These are phyloP conservation scores for Amphibolis antarctica DNA, from an alignment of 106 monocot genomes.

Conservation along the genomic window DNA sequence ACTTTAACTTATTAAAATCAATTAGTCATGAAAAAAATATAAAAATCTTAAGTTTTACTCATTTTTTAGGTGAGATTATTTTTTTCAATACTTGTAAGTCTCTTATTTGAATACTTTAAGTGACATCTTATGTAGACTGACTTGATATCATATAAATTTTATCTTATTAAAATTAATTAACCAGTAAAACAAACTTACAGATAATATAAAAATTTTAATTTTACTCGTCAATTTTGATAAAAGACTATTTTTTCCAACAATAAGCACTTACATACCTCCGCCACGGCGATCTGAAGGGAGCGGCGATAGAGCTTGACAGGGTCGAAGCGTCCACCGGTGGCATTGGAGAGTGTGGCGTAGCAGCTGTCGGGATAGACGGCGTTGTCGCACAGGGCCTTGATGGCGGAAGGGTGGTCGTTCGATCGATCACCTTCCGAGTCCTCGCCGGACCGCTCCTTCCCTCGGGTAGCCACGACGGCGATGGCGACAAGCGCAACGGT, in stretches of 20 bases:
- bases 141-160: too few relatives aligned
- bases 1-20: too few relatives aligned
- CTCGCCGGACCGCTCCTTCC: background rate
- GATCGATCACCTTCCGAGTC: background rate
- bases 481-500: slow-evolving; percentile 6
- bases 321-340: background rate
- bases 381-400: slow-evolving; percentile 2
- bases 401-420: slow-evolving; percentile 8
- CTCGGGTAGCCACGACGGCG: slow-evolving; percentile 13
- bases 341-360: background rate
- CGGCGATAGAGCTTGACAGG: slow-evolving; percentile 1
- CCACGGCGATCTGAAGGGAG: slow-evolving; percentile 10
- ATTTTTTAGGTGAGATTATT: too few relatives aligned
- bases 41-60: too few relatives aligned
- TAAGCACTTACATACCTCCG: background rate
- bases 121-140: background rate
- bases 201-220: too few relatives aligned
- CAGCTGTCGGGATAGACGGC: slow-evolving; percentile 7
- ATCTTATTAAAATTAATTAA: too few relatives aligned
- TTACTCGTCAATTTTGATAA: too few relatives aligned
- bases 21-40: too few relatives aligned
- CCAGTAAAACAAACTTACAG: too few relatives aligned
- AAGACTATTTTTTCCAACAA: too few relatives aligned
- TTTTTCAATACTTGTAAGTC: background rate
- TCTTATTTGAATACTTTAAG: too few relatives aligned